Percentiles rank a stretch among this genome's conserved stretches.
Evolutionary conservation across 2,329 filamentous ascomycete genomes (phyloP).

Genomic region (Aspergillus jensenii): DNA sequence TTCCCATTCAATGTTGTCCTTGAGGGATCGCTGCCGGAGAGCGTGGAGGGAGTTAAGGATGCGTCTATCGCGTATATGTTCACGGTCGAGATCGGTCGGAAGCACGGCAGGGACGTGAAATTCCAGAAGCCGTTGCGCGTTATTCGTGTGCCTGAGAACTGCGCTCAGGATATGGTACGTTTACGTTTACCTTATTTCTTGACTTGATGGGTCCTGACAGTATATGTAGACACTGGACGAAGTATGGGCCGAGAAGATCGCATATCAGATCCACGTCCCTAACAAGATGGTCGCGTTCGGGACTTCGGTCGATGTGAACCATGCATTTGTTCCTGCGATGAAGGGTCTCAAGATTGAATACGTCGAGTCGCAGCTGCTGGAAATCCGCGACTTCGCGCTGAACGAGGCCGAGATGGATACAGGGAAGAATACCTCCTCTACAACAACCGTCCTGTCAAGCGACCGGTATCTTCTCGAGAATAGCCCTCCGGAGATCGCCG

Average conservation of each 20-base stretch:
- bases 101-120: background rate
- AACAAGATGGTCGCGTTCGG: background rate
- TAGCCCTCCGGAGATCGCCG: background rate
- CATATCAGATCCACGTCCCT: background rate
- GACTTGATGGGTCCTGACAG: background rate
- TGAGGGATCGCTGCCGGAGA: background rate
- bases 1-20: background rate
- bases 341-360: background rate
- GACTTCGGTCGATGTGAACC: background rate
- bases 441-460: background rate
- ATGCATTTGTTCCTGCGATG: background rate
- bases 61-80: background rate
- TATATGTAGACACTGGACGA: background rate
- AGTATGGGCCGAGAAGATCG: conserved; percentile 1
- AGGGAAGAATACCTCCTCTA: background rate
- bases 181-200: background rate
- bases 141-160: background rate
- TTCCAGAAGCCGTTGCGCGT: background rate
- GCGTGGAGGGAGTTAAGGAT: background rate
- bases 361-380: background rate
- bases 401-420: background rate
- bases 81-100: background rate
- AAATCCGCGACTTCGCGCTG: background rate
- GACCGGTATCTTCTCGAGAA: background rate
- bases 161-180: background rate